Percentiles rank a stretch among this genome's conserved stretches.
Conservation (phyloP, 2,329 filamentous ascomycete genomes). For the Domatiomyces catenatus region DNA sequence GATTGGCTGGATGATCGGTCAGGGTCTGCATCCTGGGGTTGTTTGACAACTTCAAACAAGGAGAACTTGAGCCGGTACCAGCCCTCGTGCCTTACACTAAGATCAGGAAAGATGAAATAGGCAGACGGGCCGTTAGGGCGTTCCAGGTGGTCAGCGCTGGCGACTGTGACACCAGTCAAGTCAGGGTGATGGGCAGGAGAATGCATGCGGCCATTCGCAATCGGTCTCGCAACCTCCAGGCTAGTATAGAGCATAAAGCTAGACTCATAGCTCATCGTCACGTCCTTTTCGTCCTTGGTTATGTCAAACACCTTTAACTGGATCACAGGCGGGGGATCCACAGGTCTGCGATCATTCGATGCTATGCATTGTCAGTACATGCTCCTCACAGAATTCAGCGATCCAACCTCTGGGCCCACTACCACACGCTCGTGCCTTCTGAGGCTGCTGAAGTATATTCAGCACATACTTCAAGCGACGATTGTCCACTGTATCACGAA, state of each 20-base stretch:
- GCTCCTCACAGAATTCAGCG: slow-evolving; percentile 3
- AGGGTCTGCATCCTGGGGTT: slow-evolving; percentile 59
- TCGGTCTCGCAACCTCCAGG: slow-evolving; percentile 67
- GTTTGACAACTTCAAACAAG: slow-evolving; percentile 85
- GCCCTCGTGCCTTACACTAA: slow-evolving; percentile 90
- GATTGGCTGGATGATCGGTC: slow-evolving; percentile 28
- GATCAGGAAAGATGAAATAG: slow-evolving; percentile 95
- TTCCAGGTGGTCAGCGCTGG: slow-evolving; percentile 90
- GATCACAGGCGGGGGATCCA: slow-evolving; percentile 89
- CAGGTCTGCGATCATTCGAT: slow-evolving; percentile 74
- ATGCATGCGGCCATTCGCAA: slow-evolving; percentile 65
- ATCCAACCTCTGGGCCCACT: slow-evolving; percentile 81
- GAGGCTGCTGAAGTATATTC: slow-evolving; percentile 81
- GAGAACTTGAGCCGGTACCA: slow-evolving; percentile 84
- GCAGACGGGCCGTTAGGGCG: slow-evolving; percentile 55
- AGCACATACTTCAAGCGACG: slow-evolving; percentile 67
- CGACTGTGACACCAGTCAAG: slow-evolving; percentile 83
- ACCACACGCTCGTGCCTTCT: slow-evolving; percentile 86
- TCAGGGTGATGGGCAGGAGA: slow-evolving; percentile 61
- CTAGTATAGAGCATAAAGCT: slow-evolving; percentile 97
- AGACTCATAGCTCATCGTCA: slow-evolving; percentile 84
- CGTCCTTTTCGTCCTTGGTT: slow-evolving; percentile 45
- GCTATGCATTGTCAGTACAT: slow-evolving; percentile 34
- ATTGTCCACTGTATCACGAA: slow-evolving; percentile 55
- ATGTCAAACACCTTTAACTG: slow-evolving; percentile 73